A percentile compares a stretch with the other conserved stretches of the same genome.
These are phyloP conservation scores for Suillus subaureus DNA, from an alignment of 768 basidiomycete species.

Conservation along the genomic window DNA sequence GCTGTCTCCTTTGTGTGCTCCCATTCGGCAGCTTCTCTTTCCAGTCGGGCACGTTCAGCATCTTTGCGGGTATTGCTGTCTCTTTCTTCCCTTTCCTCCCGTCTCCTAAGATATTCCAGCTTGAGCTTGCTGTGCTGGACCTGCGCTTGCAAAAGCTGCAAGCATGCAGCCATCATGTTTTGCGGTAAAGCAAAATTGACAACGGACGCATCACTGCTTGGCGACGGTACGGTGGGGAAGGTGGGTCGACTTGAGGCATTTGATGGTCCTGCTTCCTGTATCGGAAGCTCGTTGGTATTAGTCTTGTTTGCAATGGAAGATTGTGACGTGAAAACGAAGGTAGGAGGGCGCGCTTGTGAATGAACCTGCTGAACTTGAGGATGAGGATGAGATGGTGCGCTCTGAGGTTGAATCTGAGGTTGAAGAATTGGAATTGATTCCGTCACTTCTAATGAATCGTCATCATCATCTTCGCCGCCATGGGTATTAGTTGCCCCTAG, in stretches of 20 bases:
- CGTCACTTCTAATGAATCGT: constrained; percentile 46
- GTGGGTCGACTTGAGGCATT: constrained; percentile 20
- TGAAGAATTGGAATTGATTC: constrained; percentile 34
- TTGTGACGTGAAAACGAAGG: constrained; percentile 18
- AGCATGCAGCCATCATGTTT: constrained; percentile 54
- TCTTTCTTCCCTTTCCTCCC: constrained; percentile 71
- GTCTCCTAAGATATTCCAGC: constrained; percentile 65
- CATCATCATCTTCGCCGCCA: constrained; percentile 56
- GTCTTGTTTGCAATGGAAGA: constrained; percentile 16
- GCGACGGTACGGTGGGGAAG: constrained; percentile 15
- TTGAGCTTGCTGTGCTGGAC: constrained; percentile 71
- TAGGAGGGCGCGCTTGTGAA: constrained; percentile 22
- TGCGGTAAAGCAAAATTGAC: constrained; percentile 58
- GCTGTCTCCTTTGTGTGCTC: constrained; percentile 54
- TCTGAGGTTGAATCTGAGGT: constrained; percentile 35
- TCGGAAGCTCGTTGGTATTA: constrained; percentile 18
- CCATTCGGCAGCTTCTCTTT: constrained; percentile 58
- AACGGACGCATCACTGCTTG: constrained; percentile 42
- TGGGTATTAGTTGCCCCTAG: constrained; percentile 38
- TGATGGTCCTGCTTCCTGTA: constrained; percentile 23
- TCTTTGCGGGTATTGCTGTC: constrained; percentile 55
- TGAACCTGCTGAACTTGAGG: constrained; percentile 46
- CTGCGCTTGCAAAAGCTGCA: constrained; percentile 67
- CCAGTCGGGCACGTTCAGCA: constrained; percentile 52
- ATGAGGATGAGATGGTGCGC: constrained; percentile 31